Conservation (phyloP, 2,329 filamentous ascomycete genomes). For the Hymenoscyphus fructigenus region DNA sequence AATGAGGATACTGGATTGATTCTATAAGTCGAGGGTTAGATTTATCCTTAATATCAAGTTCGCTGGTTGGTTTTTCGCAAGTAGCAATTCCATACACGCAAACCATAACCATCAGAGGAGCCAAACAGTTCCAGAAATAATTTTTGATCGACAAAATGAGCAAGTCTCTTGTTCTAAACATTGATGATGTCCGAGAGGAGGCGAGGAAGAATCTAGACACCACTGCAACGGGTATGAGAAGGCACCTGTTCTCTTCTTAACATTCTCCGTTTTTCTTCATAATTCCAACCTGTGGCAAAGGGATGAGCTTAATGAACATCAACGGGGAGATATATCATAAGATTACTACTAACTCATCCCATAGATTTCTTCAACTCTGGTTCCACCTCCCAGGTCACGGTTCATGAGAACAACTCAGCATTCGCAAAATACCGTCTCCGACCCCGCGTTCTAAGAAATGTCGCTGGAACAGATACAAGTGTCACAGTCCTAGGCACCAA, state of each 20-base stretch:
- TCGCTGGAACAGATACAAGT: slow-evolving; percentile 39
- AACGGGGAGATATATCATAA: too few species aligned
- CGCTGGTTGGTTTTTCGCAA: too few species aligned
- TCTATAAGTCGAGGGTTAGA: neutral
- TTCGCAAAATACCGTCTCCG: slow-evolving; percentile 51
- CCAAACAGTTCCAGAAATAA: neutral
- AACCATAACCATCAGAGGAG: too few species aligned
- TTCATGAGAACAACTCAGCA: slow-evolving; percentile 53
- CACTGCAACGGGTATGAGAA: neutral
- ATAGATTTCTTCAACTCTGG: neutral
- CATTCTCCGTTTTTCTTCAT: too few species aligned
- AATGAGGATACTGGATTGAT: neutral
- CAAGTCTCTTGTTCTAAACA: neutral
- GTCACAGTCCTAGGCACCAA: slow-evolving; percentile 46
- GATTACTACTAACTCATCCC: neutral
- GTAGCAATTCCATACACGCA: too few species aligned
- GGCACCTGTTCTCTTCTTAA: neutral
- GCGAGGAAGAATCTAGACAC: neutral
- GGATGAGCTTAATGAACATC: too few species aligned
- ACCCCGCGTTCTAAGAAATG: slow-evolving; percentile 46
- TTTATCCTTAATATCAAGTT: too few species aligned
- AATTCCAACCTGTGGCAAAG: too few species aligned
- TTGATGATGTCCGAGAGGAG: neutral
- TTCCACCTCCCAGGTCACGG: neutral
- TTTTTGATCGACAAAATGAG: neutral